Evolutionary conservation across 176 grass and related monocot species (phyloP), one percentile per base, ranked within the genome.

Genomic region (Musa beccarii): DNA sequence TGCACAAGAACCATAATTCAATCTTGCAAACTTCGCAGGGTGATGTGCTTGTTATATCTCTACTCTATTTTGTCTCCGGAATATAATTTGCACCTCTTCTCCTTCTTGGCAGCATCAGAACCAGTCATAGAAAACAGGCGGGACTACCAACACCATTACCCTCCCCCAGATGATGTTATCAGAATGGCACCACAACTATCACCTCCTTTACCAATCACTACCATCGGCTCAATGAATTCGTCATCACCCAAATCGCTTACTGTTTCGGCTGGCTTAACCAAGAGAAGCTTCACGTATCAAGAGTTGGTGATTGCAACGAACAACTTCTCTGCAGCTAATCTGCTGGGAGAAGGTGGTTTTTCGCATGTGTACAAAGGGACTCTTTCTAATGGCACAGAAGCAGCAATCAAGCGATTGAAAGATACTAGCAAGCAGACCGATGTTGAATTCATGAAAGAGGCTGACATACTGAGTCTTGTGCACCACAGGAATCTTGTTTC

Each of bases 391-490:
- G 76, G 76, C 49, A 67, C n/a, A 28, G 19, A 55, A 68, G 63
- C 67, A 54, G 76, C 76, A 17, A 24, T 78, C 50, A 78, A 78
- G 76, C 43, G 51, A 49, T 78, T 78, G 62, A 78, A 78, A 19
- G 26, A 34, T 8, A 17, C 49, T 11, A 50, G 16, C 11, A 26
- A 10, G 5, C 51, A 15, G 43, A 13, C 61, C 0, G 29, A 76
- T 12, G 3, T 7, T 64, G 59, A 78, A 13, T 68, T 78, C 20
- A 62, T 52, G 34, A 51, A 51, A 16, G 76, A 78, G 76, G 21
- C 21, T 16, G 13, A 66, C 24, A 67, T 78, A 7, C 25, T 68
- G 10, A 54, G 76, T 54, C 76, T 24, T 67, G 76, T 78, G 61
- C 76, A 78, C 63, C 76, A 78, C 23, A 78, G 51, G 63, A 19